Base-by-base conservation (phyloP, 176 grass and related monocot genomes). In the Oryza longistaminata region DNA sequence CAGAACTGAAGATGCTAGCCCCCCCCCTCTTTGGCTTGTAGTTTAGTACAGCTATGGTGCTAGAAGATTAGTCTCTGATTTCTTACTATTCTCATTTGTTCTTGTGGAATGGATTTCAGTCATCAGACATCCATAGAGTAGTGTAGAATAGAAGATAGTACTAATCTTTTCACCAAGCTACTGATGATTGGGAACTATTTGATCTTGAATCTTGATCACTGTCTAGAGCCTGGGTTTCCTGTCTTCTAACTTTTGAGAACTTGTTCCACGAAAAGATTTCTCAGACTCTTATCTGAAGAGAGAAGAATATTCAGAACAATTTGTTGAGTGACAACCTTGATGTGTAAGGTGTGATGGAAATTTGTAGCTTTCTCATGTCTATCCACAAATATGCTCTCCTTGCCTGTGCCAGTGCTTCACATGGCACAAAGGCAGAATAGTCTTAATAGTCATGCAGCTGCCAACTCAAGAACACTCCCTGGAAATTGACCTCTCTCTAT, bases 321-420 rank as follows among this genome's bases (percentile, higher is more conserved):
- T 64, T 43, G 9, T 17, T 21, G 25, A 35, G 40, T 24, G 40
- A 66, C 29, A 68, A 27, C 25, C 11, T 60, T 60, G 53, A 67
- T 66, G 17, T 60, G 21, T 43, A 13, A 13, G 22, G 65, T 35
- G 55, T 58, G 78, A 55, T 72, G 78, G 73, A 77, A 72, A n/a
- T n/a, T n/a, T 27, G 66, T 78, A 72, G 55, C 78, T 82, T 82
- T 86, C 88, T n/a, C n/a, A n/a, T n/a, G n/a, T n/a, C n/a, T n/a
- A 58, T 78, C 74, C 69, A 46, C 67, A 90, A 90, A 82, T 82
- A 78, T 86, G 83, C 73, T 55, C 17, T 21, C 11, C 50, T n/a
- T 81, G 77, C 65, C 7, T 72, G 35, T 79, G 58, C 49, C 68
- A 78, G n/a, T 79, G 50, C 50, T 79, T 83, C 60, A 78, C 67